phyloP scores from a whole-genome alignment of 345 rosid genomes.

The Aquilaria malaccensis region DNA sequence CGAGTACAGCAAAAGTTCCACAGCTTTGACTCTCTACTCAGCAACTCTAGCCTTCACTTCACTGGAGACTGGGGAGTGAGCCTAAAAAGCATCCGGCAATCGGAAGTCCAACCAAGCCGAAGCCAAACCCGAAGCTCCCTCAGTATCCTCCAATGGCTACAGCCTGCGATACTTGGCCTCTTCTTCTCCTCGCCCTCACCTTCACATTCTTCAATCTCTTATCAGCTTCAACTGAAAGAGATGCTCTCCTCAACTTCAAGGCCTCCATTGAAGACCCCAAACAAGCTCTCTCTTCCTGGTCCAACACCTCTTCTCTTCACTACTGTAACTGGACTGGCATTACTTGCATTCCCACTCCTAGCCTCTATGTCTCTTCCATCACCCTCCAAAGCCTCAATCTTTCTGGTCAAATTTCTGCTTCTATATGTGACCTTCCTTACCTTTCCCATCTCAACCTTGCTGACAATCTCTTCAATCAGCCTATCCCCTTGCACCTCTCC shows the following conservation, averaged over 20 bases:
- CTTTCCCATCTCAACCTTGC: slow-evolving; percentile 72
- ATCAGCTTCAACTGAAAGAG: slow-evolving; percentile 47
- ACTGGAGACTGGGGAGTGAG: no score
- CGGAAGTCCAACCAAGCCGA: no score
- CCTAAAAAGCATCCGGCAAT: no score
- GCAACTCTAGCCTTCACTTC: no score
- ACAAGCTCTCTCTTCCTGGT: slow-evolving; percentile 66
- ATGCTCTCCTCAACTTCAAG: slow-evolving; percentile 68
- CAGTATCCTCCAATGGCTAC: slow-evolving; percentile 51
- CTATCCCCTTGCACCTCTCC: slow-evolving; percentile 77
- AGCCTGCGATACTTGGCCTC: slow-evolving; percentile 17
- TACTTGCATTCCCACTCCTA: slow-evolving; percentile 44
- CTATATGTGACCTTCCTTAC: slow-evolving; percentile 55
- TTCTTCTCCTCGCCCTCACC: slow-evolving; percentile 23
- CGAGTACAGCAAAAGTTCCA: no score
- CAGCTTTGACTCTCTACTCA: no score
- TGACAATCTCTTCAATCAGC: slow-evolving; percentile 66
- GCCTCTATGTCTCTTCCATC: slow-evolving; percentile 52
- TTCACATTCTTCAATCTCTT: slow-evolving; percentile 33
- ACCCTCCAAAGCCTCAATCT: slow-evolving; percentile 79
- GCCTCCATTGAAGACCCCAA: slow-evolving; percentile 66
- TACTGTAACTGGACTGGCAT: slow-evolving; percentile 92
- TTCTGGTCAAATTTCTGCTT: slow-evolving; percentile 78
- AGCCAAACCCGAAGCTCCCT: slow-evolving; percentile 10
- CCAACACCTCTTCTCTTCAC: slow-evolving; percentile 39